A percentile compares a stretch with the other conserved stretches of the same genome.
phyloP scores from a whole-genome alignment of 768 basidiomycete species.

The Tylopilus plumbeoviolaceoides region DNA sequence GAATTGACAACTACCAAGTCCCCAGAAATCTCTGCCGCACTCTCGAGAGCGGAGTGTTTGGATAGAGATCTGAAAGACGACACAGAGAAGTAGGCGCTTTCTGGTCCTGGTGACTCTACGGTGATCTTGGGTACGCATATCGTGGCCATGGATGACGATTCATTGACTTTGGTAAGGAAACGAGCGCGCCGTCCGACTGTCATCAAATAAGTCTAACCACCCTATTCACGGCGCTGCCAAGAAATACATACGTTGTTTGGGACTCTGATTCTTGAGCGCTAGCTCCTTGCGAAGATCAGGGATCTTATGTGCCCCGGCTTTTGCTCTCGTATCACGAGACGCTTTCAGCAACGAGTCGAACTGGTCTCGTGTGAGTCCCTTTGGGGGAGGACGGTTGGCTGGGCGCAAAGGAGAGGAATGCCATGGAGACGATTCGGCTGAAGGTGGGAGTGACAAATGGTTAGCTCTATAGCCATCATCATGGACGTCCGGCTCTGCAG shows the following conservation, averaged over 20 bases:
- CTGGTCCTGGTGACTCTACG: slow-evolving; percentile 53
- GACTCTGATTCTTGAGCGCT: slow-evolving; percentile 65
- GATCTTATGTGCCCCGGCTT: slow-evolving; percentile 41
- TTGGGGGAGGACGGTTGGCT: slow-evolving; percentile 32
- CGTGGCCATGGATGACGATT: slow-evolving; percentile 61
- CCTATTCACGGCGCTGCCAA: neutral
- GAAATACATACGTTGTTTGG: slow-evolving; percentile 60
- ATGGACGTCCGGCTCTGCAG: slow-evolving; percentile 30
- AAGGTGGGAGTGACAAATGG: slow-evolving; percentile 50
- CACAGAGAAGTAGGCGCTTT: slow-evolving; percentile 63
- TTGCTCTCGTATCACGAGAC: slow-evolving; percentile 52
- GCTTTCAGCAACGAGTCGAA: slow-evolving; percentile 63
- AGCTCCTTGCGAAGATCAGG: slow-evolving; percentile 71
- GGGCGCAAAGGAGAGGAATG: slow-evolving; percentile 51
- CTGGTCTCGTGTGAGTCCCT: slow-evolving; percentile 58
- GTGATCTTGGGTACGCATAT: slow-evolving; percentile 57
- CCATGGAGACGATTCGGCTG: slow-evolving; percentile 21
- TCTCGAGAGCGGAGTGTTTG: slow-evolving; percentile 56
- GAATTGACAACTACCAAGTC: neutral
- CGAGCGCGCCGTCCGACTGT: slow-evolving; percentile 71
- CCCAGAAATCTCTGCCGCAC: slow-evolving; percentile 23
- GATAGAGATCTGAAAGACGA: slow-evolving; percentile 67
- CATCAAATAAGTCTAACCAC: slow-evolving; percentile 1
- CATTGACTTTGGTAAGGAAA: slow-evolving; percentile 70
- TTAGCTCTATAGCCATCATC: slow-evolving; percentile 55